A percentile compares a stretch with the other conserved stretches of the same genome.
These are phyloP conservation scores for Aspergillus quadrilineatus DNA, from an alignment of 2,329 filamentous ascomycete genomes.

Conservation along the genomic window DNA sequence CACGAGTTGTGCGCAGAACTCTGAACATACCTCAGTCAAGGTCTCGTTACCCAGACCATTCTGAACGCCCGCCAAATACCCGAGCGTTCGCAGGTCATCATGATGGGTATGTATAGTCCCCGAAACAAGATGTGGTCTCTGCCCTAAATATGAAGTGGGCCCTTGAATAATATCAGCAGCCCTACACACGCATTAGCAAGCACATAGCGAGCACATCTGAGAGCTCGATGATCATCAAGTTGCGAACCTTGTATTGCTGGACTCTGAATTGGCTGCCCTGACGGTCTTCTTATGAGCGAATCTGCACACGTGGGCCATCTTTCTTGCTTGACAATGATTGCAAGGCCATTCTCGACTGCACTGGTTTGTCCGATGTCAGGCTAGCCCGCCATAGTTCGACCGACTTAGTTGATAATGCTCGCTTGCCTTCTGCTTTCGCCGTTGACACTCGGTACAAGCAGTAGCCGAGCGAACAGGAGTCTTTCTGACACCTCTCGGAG, in stretches of 20 bases:
- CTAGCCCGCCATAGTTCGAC: background rate
- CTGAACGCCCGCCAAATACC: constrained; percentile 18
- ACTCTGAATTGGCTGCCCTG: constrained; percentile 6
- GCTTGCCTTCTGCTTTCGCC: constrained; percentile 52
- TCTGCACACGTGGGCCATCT: constrained; percentile 51
- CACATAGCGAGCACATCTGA: background rate
- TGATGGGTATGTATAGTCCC: background rate
- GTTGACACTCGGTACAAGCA: constrained; percentile 51
- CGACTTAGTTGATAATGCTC: background rate
- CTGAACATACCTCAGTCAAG: background rate
- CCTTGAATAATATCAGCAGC: too few species aligned
- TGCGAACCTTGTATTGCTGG: constrained; percentile 16
- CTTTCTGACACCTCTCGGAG: constrained; percentile 12
- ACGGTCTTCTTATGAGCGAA: constrained; percentile 39
- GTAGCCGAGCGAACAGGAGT: constrained; percentile 17
- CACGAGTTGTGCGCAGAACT: background rate
- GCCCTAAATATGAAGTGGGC: background rate
- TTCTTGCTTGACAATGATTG: constrained; percentile 50
- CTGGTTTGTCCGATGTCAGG: constrained; percentile 29
- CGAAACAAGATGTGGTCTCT: background rate
- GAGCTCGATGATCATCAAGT: background rate
- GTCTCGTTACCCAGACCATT: background rate
- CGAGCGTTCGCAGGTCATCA: constrained; percentile 19
- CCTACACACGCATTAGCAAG: background rate
- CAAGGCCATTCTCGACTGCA: constrained; percentile 54